These are phyloP conservation scores for Saccharomyces hybrid DNA, from an alignment of 1,139 yeast genomes.

Conservation along the genomic window DNA sequence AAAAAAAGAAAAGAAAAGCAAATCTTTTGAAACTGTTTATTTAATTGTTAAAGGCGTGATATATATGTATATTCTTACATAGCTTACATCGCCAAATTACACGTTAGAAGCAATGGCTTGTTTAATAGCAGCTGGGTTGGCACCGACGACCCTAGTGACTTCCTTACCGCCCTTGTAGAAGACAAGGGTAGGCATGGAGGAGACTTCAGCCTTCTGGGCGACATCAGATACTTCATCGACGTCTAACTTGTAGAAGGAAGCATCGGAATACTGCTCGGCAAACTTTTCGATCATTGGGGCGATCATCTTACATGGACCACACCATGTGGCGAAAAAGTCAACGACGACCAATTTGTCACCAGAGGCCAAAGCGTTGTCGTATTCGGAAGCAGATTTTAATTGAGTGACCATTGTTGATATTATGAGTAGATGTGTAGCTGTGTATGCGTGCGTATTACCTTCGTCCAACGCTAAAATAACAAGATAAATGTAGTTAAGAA, in stretches of 20 bases:
- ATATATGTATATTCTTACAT: slow-evolving; percentile 1
- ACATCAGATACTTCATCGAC: slow-evolving; percentile 71
- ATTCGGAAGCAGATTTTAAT: slow-evolving; percentile 49
- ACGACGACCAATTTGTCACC: slow-evolving; percentile 69
- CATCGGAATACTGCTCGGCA: slow-evolving; percentile 46
- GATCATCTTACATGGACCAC: slow-evolving; percentile 95
- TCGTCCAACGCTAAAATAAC: not conserved
- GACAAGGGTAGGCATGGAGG: slow-evolving; percentile 86
- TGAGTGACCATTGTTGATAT: slow-evolving; percentile 36
- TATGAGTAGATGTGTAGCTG: slow-evolving; percentile 3
- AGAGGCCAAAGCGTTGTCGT: slow-evolving; percentile 46
- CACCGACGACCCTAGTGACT: slow-evolving; percentile 74
- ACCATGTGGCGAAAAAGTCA: slow-evolving; percentile 94
- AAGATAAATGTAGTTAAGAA: not conserved
- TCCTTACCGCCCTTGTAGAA: slow-evolving; percentile 71
- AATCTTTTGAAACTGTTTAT: not conserved
- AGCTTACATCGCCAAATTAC: slow-evolving; percentile 27
- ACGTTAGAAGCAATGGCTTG: slow-evolving; percentile 53
- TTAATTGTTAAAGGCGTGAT: not conserved
- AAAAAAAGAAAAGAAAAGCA: not conserved
- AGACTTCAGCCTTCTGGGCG: slow-evolving; percentile 64
- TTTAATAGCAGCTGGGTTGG: slow-evolving; percentile 77
- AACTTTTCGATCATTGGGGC: slow-evolving; percentile 85
- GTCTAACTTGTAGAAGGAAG: slow-evolving; percentile 75
- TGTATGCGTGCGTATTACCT: not conserved